Evolutionary conservation across 352 stramenopile species (phyloP), one percentile per base, ranked within the genome.

Genomic region (Chrysophaeum taylorii): DNA sequence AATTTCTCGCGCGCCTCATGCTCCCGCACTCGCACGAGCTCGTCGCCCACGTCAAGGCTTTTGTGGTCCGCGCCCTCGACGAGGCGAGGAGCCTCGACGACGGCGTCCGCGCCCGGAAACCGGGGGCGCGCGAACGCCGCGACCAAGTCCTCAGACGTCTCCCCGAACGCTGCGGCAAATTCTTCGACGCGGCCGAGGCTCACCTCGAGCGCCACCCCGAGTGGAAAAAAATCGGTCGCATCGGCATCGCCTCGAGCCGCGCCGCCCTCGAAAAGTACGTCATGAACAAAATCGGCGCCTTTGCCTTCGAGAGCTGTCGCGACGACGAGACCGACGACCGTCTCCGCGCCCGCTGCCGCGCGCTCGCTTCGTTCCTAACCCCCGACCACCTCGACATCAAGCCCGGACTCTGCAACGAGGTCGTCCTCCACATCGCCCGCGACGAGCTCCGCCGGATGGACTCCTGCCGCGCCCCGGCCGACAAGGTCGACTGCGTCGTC

Each of bases 191-290:
- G 31, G 67, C 67, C 52, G 68, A 72, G 48, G 43, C 23, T 15
- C 48, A 60, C 29, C 53, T 72, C 27, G 68, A 72, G 52, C 45
- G 21, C 14, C 68, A 69, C n/a, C 25, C 45, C 27, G 68, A 37
- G 23, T 72, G 68, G 68, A 72, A 42, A 23, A 52, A 39, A 2
- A n/a, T 69, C 2, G 57, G 54, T n/a, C 61, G 68, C 23, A n/a
- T 53, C 23, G 37, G 61, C n/a, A 33, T 92, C 0, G 35, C 73
- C 0, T 87, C 84, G 62, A 87, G 82, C 4, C 82, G 89, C 12
- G 85, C 94, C 68, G 81, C 87, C 0, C 84, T 95, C 45, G 89
- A 95, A 73, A 93, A 94, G 70, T 93, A 93, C 66, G 85, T 95
- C 21, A 92, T 95, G 85, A 85, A 90, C 69, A 91, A 92, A 66